These are phyloP conservation scores for Exobasidium cylindrosporum DNA, from an alignment of 1,284 basidiomycete species.

Conservation along the genomic window DNA sequence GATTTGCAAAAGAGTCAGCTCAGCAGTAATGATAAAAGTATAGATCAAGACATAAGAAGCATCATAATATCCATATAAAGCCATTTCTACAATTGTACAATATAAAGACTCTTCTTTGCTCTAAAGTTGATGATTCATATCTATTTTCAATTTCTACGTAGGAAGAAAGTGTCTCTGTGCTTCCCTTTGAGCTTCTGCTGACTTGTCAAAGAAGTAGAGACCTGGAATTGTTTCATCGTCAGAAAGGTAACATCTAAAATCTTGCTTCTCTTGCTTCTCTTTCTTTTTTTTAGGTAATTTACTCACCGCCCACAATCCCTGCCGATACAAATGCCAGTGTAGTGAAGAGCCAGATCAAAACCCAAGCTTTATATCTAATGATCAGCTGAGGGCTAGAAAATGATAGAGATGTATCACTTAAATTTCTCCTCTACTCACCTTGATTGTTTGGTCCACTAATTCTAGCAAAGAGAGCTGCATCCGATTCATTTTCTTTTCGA, in stretches of 20 bases:
- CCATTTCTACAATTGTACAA: background rate
- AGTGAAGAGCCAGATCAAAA: constrained; percentile 12
- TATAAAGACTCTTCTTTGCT: too few species aligned
- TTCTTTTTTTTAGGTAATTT: too few species aligned
- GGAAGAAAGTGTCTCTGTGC: constrained; percentile 13
- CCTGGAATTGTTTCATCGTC: background rate
- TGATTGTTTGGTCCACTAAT: background rate
- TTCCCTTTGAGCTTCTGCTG: constrained; percentile 8
- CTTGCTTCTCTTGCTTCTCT: too few species aligned
- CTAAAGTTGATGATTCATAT: too few species aligned
- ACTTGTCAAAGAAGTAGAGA: constrained; percentile 15
- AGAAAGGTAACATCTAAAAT: background rate
- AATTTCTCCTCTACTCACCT: background rate
- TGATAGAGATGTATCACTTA: background rate
- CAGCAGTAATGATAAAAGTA: background rate
- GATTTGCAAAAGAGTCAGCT: constrained; percentile 1
- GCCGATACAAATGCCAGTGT: constrained; percentile 8
- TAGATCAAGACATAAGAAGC: background rate
- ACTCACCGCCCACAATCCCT: constrained; percentile 1
- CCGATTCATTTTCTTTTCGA: constrained; percentile 18
- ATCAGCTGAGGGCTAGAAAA: background rate
- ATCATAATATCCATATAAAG: background rate
- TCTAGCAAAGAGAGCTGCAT: constrained; percentile 13
- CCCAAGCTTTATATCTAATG: constrained; percentile 5
- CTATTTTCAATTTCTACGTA: too few species aligned